Conservation (phyloP, 2,329 filamentous ascomycete species). For the Fusarium torulosum region DNA sequence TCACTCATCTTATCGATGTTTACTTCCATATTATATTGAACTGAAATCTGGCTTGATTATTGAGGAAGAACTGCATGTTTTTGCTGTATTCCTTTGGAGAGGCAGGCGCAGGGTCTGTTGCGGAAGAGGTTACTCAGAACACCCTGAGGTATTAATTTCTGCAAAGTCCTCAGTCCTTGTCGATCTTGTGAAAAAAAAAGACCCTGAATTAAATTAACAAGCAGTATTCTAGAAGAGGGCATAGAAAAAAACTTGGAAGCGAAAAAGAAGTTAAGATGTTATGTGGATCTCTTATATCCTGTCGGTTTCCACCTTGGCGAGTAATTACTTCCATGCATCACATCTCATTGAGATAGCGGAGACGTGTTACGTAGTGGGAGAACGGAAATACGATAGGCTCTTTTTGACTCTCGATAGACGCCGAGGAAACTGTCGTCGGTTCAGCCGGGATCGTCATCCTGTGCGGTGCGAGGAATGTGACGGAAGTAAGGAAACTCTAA, state of each 20-base stretch:
- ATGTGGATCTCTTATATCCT: constrained; percentile 27
- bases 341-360: constrained; percentile 21
- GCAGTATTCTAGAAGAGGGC: constrained; percentile 3
- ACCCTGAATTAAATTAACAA: neutral
- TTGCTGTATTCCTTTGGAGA: neutral
- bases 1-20: too few relatives aligned
- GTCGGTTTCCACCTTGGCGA: constrained; percentile 13
- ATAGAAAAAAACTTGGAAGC: constrained; percentile 32
- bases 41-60: too few relatives aligned
- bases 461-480: constrained; percentile 37
- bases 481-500: constrained; percentile 11
- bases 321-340: constrained; percentile 20
- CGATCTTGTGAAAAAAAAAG: neutral
- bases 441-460: constrained; percentile 35
- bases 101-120: neutral
- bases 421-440: constrained; percentile 15
- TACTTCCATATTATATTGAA: too few relatives aligned
- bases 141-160: constrained; percentile 1
- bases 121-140: constrained; percentile 3
- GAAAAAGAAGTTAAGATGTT: constrained; percentile 8
- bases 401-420: constrained; percentile 2
- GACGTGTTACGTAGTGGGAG: neutral
- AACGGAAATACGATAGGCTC: constrained; percentile 9
- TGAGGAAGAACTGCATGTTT: too few relatives aligned
- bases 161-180: neutral